A percentile compares a stretch with the other conserved stretches of the same genome.
These are phyloP conservation scores for Nakazawaea ambrosiae DNA, from an alignment of 805 yeast genomes.

Conservation along the genomic window DNA sequence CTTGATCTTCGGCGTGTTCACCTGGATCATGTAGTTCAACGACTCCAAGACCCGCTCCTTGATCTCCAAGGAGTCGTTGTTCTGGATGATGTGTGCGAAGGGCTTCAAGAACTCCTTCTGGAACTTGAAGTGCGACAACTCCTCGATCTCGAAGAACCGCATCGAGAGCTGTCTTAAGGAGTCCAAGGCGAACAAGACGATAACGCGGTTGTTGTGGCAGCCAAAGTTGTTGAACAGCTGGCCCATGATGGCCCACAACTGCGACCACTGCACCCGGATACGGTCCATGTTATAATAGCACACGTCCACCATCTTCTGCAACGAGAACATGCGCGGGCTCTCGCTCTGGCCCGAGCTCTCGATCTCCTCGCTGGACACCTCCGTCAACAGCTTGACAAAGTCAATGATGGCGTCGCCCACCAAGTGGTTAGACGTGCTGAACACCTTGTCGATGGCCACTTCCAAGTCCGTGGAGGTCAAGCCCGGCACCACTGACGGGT, in stretches of 20 bases:
- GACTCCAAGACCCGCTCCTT: conserved; percentile 89
- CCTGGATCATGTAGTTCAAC: conserved; percentile 73
- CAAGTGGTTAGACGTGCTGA: conserved; percentile 72
- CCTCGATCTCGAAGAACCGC: conserved; percentile 90
- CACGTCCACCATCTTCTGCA: conserved; percentile 94
- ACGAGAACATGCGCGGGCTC: conserved; percentile 84
- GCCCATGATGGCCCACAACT: conserved; percentile 91
- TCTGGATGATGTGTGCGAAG: conserved; percentile 68
- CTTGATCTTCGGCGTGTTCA: conserved; percentile 65
- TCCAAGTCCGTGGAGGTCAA: conserved; percentile 63
- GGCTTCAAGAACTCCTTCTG: conserved; percentile 92
- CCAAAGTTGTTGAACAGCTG: conserved; percentile 82
- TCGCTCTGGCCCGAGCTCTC: conserved; percentile 76
- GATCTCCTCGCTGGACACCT: conserved; percentile 85
- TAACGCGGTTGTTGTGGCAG: conserved; percentile 65
- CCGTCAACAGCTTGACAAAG: conserved; percentile 81
- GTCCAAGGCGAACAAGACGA: conserved; percentile 87
- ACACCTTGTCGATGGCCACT: conserved; percentile 80
- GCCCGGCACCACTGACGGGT: conserved; percentile 47
- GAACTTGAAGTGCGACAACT: conserved; percentile 89
- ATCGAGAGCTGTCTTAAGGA: conserved; percentile 88
- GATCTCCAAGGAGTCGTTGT: conserved; percentile 62
- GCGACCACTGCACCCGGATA: conserved; percentile 94
- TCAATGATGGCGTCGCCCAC: conserved; percentile 80
- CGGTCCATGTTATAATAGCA: conserved; percentile 97